phyloP scores from a whole-genome alignment of 805 yeast species.

The Starmerella sp. region DNA sequence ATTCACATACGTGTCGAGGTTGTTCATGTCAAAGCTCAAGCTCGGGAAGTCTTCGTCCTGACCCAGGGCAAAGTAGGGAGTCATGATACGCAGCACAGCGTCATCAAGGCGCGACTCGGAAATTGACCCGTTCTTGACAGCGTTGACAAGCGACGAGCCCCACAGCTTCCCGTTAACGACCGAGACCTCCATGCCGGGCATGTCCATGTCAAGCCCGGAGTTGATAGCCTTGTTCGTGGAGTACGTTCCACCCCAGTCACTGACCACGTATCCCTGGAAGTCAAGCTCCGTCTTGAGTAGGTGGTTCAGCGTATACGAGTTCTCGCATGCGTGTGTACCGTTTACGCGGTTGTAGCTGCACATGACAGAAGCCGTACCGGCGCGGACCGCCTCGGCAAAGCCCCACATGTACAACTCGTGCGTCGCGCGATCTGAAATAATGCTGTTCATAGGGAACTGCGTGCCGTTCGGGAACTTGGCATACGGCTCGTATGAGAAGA shows the following conservation, averaged over 20 bases:
- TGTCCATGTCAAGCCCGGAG: not conserved
- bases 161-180: not conserved
- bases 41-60: not conserved
- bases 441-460: not conserved
- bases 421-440: not conserved
- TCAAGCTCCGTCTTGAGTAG: not conserved
- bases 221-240: not conserved
- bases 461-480: not conserved
- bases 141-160: not conserved
- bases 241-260: not conserved
- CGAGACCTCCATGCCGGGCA: not conserved
- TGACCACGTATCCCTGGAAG: not conserved
- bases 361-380: not conserved
- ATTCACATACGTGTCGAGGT: not conserved
- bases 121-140: not conserved
- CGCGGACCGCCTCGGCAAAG: not conserved
- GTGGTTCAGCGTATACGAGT: not conserved
- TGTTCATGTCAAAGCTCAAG: not conserved
- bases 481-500: not conserved
- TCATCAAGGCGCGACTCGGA: not conserved
- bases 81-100: not conserved
- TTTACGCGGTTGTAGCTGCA: not conserved
- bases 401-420: not conserved
- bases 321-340: not conserved
- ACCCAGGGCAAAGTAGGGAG: not conserved